Evolutionary conservation across 371 early-diverging fungal genomes (phyloP), one percentile per base, ranked within the genome.

Genomic region (Blyttiomyces sp.): DNA sequence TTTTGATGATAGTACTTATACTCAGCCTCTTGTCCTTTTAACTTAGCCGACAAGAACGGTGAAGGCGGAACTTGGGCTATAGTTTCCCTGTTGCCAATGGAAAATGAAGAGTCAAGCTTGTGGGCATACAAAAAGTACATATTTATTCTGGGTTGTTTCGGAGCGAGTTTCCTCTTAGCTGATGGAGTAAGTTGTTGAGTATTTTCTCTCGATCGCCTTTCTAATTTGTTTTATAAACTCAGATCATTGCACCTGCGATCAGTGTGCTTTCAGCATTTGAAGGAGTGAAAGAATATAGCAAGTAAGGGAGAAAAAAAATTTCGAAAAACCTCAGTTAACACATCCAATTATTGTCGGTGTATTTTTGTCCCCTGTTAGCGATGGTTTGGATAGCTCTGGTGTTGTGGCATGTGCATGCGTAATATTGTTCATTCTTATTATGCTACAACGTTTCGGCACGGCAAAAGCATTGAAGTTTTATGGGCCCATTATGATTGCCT

Each of bases 51-150:
- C 58, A 83, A 82, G 61, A 77, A 83, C 58, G 85, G 85, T n/a
- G 81, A 82, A 63, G 85, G 85, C 30, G 85, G 85, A 32, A 79
- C 80, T 3, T 84, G 80, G 72, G 85, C 85, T 5, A 59, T 84
- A 26, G 71, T 79, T 30, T 80, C 83, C 2, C 61, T 82, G 21
- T 54, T 84, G 2, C 71, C 75, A 0, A 45, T 63, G 23, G 75
- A 74, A 26, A 45, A 61, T 35, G 66, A 62, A 5, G 69, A 64
- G 24, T 51, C 59, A 17, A 13, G 30, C 6, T 43, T 74, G 3
- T 55, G 49, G 43, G 63, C 60, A 31, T 59, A 71, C 48, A 52
- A 58, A 24, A 23, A 49, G 16, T 43, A 51, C n/a, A 64, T 74
- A 2, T 59, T 54, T 54, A 33, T 35, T 17, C 13, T 64, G 0